These are phyloP conservation scores for Wallacemonas sp. DNA, from an alignment of 208 protist species.

Conservation along the genomic window DNA sequence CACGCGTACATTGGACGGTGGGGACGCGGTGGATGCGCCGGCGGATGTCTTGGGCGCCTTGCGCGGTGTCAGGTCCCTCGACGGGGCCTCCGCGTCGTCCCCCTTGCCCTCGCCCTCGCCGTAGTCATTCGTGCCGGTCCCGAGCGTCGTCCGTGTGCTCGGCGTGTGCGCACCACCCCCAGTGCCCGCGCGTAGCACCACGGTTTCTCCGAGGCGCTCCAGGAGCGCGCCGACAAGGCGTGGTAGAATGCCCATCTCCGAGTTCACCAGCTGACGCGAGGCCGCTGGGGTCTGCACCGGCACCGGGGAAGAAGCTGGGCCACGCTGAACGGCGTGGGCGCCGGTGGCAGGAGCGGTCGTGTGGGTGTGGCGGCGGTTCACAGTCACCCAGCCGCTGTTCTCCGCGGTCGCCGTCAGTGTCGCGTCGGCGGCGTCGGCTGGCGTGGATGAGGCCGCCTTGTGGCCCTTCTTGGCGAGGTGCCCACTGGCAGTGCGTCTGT, in stretches of 20 bases:
- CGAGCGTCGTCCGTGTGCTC: too few relatives aligned
- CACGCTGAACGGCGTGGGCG: too few relatives aligned
- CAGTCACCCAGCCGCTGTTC: slow-evolving; percentile 14
- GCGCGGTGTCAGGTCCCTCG: slow-evolving; percentile 6
- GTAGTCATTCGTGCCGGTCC: too few relatives aligned
- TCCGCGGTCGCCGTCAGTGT: slow-evolving; percentile 14
- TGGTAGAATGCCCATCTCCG: slow-evolving; percentile 76
- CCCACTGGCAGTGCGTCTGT: too few relatives aligned
- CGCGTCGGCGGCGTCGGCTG: slow-evolving; percentile 1
- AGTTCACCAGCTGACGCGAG: slow-evolving; percentile 16
- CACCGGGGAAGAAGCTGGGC: too few relatives aligned
- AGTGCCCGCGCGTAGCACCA: too few relatives aligned
- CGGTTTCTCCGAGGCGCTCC: slow-evolving; percentile 61
- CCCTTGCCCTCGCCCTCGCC: neutral
- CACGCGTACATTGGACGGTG: slow-evolving; percentile 16
- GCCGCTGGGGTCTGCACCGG: neutral
- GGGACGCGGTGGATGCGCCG: slow-evolving; percentile 3
- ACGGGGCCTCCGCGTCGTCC: neutral
- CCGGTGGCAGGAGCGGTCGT: neutral
- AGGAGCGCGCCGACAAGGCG: slow-evolving; percentile 78
- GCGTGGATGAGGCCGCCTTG: neutral
- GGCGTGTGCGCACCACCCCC: too few relatives aligned
- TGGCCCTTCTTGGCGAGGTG: slow-evolving; percentile 15
- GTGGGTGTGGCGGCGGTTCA: neutral
- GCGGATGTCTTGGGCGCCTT: slow-evolving; percentile 1